Base-by-base conservation (phyloP, 495 filamentous ascomycete genomes). In the Penicillium macrosclerotiorum region DNA sequence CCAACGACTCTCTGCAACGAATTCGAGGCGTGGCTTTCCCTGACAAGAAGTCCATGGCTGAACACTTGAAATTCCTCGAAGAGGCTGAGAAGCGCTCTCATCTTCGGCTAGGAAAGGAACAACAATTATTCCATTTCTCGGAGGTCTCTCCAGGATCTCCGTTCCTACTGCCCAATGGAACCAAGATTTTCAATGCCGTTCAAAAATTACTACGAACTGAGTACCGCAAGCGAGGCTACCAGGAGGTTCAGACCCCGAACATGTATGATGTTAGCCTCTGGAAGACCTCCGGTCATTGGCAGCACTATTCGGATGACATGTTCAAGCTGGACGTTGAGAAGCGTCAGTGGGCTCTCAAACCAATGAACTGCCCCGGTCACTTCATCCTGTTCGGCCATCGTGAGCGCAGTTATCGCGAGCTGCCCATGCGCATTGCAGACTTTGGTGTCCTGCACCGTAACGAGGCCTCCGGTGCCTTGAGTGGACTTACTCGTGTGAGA, bases 351-450 rank as follows among this genome's bases (percentile, higher is more conserved):
- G 75, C 68, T 37, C 76, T 98, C 30, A 98, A 98, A 73, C 93
- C 94, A 25, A 98, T 98, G 93, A 97, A 97, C 68, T 98, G 93
- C 69, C 93, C 94, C 3, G 89, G 87, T 6, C 88, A 93, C 65
- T 87, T 83, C 54, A 64, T 88, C 19, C 76, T 94, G 45, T 94
- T 93, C 62, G 77, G 70, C 12, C 84, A 88, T 61, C 76, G 86
- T 40, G 90, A 86, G 51, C 78, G 84, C 53, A 90, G 82, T 62
- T 93, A 98, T 71, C 76, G 85, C 46, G 91, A 98, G 59, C 69
- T 97, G 42, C 93, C 93, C 37, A 78, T 92, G 65, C 76, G 91
- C 51, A 80, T 95, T 67, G 92, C 94, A 16, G 93, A 98, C 62
- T 98, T 97, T 72, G 89, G 91, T 60, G 88, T 95, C 26, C 75